Base-by-base conservation (phyloP, 1,284 basidiomycete species). In the Termitomyces sp. region DNA sequence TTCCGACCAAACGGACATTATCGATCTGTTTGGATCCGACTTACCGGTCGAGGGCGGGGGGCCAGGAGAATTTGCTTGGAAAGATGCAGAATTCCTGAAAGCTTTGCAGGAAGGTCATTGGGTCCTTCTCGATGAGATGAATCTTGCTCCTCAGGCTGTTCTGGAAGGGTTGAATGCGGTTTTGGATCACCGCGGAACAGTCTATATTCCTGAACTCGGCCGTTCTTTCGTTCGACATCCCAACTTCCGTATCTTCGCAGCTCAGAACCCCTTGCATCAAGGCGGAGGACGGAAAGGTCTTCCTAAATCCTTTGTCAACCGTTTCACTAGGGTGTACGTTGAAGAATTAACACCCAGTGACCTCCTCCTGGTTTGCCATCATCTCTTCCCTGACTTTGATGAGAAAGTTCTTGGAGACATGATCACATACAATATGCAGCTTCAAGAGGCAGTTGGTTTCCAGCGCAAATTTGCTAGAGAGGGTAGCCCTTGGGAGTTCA, bases 121-220 rank as follows among this genome's bases (percentile, higher is more conserved):
- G 95, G 96, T 99, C 5, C 79, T 99, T 13, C 81, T 99, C 6
- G 97, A 99, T 71, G 97, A 99, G 72, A 98, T 98, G 95, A 98
- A 98, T 67, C 79, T 98, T 17, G 96, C 95, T 1, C 94, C 95
- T 26, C 93, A 96, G 68, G 88, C 97, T 0, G 91, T 99, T 5
- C 83, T 99, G 1, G 97, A 99, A 72, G 97, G 97, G 46, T 82
- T 99, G 45, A 99, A 99, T 67, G 94, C 97, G 2, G 88, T 97
- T 12, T 76, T 99, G 28, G 97, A 99, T 72, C 95, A 99, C 70
- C 88, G 97, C 52, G 97, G 97, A 31, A 86, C 89, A 0, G 93
- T 98, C 31, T 99, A 88, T 70, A 88, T 99, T 49, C 96, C 97
- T 2, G 97, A 99, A 68, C 82, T 99, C 5, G 93, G 92, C 40